Base-by-base conservation (phyloP, 163 green algal genomes). In the Prototheca wickerhamii region DNA sequence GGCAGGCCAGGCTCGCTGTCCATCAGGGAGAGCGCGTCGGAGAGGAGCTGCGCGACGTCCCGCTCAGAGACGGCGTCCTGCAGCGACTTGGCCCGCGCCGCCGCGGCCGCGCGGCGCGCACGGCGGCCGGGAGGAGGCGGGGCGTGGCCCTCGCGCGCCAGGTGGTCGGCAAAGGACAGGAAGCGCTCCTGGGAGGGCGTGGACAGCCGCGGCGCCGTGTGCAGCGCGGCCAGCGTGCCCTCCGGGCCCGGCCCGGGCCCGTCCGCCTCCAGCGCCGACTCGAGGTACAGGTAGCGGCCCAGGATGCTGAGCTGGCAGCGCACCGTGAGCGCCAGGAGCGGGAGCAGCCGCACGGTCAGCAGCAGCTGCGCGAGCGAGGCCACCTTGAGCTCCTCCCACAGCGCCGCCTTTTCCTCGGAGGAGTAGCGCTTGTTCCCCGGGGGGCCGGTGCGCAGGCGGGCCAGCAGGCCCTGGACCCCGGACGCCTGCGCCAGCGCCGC, bases 231-330 rank as follows among this genome's bases (percentile, higher is more conserved):
- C n/a, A n/a, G n/a, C 12, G 31, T 29, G 20, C 28, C 40, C 23
- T 28, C 28, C 23, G 4, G 15, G 0, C 31, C 31, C 56, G 44
- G 8, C 4, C 25, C 40, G 33, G 32, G 30, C n/a, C 54, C 52
- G 20, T 49, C 6, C 30, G 21, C 43, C 25, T 43, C 42, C 66
- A 78, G 40, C 8, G 65, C 67, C 1, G 66, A 68, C 64, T 82
- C 58, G 29, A 86, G 65, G 54, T 79, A 86, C 3, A 86, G 49
- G 49, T 81, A 70, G 12, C 79, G 64, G 8, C 79, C 79, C 40
- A 86, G 58, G 4, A 86, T 74, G 71, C 76, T 86, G 52, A 86
- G 72, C 72, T 87, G 80, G 46, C 78, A 64, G 10, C 76, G 46
- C 53, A 83, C 69, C 61, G 81, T 72, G 44, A 83, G 52, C 25